Evolutionary conservation across 2,329 filamentous ascomycete species (phyloP), one percentile per base, ranked within the genome.

Genomic region (Botrytis deweyae): DNA sequence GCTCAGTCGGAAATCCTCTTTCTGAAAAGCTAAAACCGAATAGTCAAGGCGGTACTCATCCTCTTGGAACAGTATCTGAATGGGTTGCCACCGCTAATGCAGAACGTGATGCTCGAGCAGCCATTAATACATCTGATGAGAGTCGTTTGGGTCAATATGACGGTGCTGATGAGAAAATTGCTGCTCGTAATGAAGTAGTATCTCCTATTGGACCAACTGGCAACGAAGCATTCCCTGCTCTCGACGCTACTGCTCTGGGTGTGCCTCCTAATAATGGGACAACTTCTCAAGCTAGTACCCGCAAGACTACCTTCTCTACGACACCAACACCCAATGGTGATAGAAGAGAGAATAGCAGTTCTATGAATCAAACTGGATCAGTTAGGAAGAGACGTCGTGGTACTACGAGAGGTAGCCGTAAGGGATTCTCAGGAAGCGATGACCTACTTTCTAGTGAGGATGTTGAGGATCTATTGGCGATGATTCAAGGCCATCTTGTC

Each of bases 401-500:
- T 1, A 92, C 90, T 42, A 95, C 92, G 58, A 80, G 76, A 49
- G 88, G 88, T 74, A 92, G 89, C 78, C 88, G 88, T 46, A 88
- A 89, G 61, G 89, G 89, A 1, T 89, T 91, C 77, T 85, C 87
- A 72, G 87, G 87, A 22, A 84, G 87, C 1, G 95, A 97, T 75
- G 94, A 97, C 70, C 85, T 98, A 77, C 86, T 98, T 71, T 87
- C 88, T 42, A 89, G 89, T 72, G 87, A 88, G 9, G 93, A 97
- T 77, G 93, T 94, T 1, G 95, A 97, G 81, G 92, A 93, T 78
- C 83, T 98, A 77, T 85, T 98, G 77, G 88, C 89, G 76, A 84
- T 96, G 84, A 88, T 96, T 40, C 95, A 98, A 82, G 96, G 96
- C 1, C 91, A 95, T 81, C 83, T 99, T 70, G 95, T 99, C 40